Percentiles rank a stretch among this genome's conserved stretches.
Conservation (phyloP, 768 basidiomycete species). For the Leucocoprinus birnbaumii region DNA sequence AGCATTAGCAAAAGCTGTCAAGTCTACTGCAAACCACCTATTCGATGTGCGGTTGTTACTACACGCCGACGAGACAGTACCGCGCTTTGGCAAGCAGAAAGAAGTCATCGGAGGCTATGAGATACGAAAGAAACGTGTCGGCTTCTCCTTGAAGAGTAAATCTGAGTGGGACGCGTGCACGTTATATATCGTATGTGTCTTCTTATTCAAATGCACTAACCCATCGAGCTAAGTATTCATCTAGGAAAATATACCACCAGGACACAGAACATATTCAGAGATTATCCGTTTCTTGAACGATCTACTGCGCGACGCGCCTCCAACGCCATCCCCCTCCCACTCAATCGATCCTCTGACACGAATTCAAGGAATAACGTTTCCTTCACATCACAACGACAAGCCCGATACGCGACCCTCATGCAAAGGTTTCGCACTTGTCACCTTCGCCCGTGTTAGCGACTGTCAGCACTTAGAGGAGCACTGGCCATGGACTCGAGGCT, state of each 20-base stretch:
- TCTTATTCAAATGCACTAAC: neutral
- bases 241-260: conserved; percentile 70
- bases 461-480: conserved; percentile 36
- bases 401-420: conserved; percentile 51
- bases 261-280: conserved; percentile 47
- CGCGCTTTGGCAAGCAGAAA: conserved; percentile 23
- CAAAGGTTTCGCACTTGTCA: conserved; percentile 77
- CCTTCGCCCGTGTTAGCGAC: conserved; percentile 39
- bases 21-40: conserved; percentile 38
- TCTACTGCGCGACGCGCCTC: conserved; percentile 25
- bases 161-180: conserved; percentile 62
- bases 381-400: conserved; percentile 62
- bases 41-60: conserved; percentile 62
- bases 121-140: conserved; percentile 53
- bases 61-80: conserved; percentile 25
- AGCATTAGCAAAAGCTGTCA: conserved; percentile 55
- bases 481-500: conserved; percentile 59
- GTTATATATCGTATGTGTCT: conserved; percentile 55
- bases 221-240: neutral
- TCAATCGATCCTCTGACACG: conserved; percentile 12
- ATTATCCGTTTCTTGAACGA: conserved; percentile 43
- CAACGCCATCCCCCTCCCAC: neutral
- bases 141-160: conserved; percentile 22
- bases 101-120: conserved; percentile 53
- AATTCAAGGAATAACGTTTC: conserved; percentile 55